Base-by-base conservation (phyloP, 106 monocot genomes). In the Narthecium ossifragum region DNA sequence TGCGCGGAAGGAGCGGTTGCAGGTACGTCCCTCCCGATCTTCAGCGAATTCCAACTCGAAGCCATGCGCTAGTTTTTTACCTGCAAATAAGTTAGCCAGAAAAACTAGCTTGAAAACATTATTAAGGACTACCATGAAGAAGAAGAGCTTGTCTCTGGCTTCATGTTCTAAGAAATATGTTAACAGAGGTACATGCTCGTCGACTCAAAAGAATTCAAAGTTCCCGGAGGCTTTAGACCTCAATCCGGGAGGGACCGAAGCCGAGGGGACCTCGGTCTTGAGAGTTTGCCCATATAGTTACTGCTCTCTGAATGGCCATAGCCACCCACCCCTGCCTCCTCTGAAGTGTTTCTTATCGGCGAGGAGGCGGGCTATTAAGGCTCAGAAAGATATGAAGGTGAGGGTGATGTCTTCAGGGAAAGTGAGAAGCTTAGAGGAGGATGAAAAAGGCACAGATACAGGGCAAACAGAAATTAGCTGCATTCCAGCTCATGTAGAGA, bases 291-390 rank as follows among this genome's bases (percentile, higher is more conserved):
- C 71, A 21, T 92, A 78, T 29, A 56, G 64, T 0, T 80, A 84
- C 63, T 92, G 92, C 63, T 83, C 83, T 11, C 40, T 92, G 26
- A 87, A 92, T 34, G 68, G 72, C 24, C 80, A 84, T 40, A 47
- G 33, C 7, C 77, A 83, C 36, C 57, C 55, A 30, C 31, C 47
- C 33, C 31, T 71, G 57, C 69, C 77, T 48, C 69, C 83, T 0
- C 59, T 92, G 12, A 77, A 66, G 51, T 28, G 52, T 7, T 80
- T 92, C 62, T 9, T 76, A 33, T 26, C 68, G 10, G 62, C 72
- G 15, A 68, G 71, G 51, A 79, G 91, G 61, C 40, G 62, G 17
- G 21, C 64, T 39, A 27, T 86, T 33, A 83, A 80, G 64, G 56
- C 73, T 46, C 83, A n/a, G n/a, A n/a, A n/a, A n/a, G n/a, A n/a